Evolutionary conservation across 148 eudicot species (phyloP), one percentile per base, ranked within the genome.

Genomic region (Polygonum maritimum): DNA sequence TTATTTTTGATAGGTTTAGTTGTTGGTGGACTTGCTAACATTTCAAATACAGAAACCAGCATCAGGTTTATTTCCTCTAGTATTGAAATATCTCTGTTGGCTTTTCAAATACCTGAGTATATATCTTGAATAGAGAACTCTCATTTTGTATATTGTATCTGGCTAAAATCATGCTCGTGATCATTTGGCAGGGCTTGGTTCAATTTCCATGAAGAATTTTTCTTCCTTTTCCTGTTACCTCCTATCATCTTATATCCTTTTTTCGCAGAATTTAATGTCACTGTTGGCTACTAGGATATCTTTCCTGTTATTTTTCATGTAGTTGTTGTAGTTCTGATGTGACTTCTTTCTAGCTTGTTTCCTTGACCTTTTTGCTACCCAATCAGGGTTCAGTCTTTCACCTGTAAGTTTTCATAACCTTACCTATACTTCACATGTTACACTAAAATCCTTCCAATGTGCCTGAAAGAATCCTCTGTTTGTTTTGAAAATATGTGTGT

Each of bases 201-300:
- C 81, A 95, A 95, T 88, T 95, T 95, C 82, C 99, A 95, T 57
- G 99, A 95, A 78, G 99, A 95, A 86, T 95, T 95, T 78, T 95
- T 95, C 90, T 95, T 95, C 87, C 92, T 95, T 67, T 95, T 95
- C 80, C 77, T 95, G 88, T 76, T 95, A 71, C 99, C 98, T 45
- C 99, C 99, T 2, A 95, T 95, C 78, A 95, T 95, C 86, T 95
- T 94, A 94, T 94, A 94, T 94, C 98, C 97, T 75, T 79, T 74
- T 74, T 67, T 36, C 41, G 15, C 38, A 35, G 10, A 67, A 67
- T 65, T 3, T 36, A 35, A 67, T 67, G 69, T 63, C 40, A 31
- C 2, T 33, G 41, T 38, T 36, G 41, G 45, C 18, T 36, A 67
- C 21, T 67, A 67, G 44, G 19, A 67, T 36, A 67, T 63, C 44